These are phyloP conservation scores for Corymbia calophylla DNA, from an alignment of 441 rosid genomes.

Conservation along the genomic window DNA sequence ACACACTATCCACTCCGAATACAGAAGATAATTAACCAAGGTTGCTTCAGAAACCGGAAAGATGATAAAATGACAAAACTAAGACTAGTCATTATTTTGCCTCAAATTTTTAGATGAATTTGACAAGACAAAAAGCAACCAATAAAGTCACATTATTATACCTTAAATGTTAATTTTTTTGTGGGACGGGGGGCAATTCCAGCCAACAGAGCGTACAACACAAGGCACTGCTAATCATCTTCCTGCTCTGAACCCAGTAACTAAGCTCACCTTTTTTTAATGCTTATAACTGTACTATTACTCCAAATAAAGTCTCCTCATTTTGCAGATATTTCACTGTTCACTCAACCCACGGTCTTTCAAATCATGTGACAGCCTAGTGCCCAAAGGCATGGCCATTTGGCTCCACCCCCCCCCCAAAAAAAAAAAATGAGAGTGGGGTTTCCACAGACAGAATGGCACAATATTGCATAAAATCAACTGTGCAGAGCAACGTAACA, in stretches of 20 bases:
- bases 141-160: background rate
- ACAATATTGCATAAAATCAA: background rate
- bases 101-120: background rate
- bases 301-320: background rate
- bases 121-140: background rate
- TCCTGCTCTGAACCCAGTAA: background rate
- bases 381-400: too few relatives aligned
- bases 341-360: background rate
- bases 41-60: background rate
- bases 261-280: background rate
- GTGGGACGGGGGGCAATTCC: accelerated
- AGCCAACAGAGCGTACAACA: background rate
- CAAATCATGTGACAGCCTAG: background rate
- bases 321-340: background rate
- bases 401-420: background rate
- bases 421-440: background rate
- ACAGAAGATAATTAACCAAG: background rate
- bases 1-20: background rate
- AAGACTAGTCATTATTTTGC: background rate
- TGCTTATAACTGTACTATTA: background rate
- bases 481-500: background rate
- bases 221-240: background rate
- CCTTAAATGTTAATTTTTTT: background rate
- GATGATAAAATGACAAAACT: background rate
- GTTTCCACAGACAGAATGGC: background rate